Conservation (phyloP, 1,284 basidiomycete genomes). For the Erythrobasidium hasegawianum region DNA sequence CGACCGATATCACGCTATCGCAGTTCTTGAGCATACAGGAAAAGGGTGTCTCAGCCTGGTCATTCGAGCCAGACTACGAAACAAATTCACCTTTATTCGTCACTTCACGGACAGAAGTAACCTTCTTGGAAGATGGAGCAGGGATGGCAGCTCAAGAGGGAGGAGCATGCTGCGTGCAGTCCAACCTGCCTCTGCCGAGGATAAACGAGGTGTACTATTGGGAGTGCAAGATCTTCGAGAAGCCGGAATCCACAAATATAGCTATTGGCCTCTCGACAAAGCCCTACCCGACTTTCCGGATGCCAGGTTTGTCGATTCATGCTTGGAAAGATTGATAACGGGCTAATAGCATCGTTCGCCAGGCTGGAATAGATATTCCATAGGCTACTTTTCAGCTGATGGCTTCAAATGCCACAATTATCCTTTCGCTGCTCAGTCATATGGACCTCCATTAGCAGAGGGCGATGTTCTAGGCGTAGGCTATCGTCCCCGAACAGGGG, state of each 20-base stretch:
- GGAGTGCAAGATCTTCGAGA: constrained; percentile 97
- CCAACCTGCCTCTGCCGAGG: constrained; percentile 88
- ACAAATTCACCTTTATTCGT: constrained; percentile 77
- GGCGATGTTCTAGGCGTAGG: constrained; percentile 91
- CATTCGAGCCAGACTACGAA: constrained; percentile 94
- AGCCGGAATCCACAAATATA: constrained; percentile 74
- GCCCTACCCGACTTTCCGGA: constrained; percentile 85
- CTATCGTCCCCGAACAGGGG: constrained; percentile 88
- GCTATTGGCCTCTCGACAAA: constrained; percentile 89
- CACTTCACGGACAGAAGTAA: constrained; percentile 88
- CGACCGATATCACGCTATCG: constrained; percentile 92
- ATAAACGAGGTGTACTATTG: constrained; percentile 97
- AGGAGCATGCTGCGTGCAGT: constrained; percentile 81
- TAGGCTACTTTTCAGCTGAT: constrained; percentile 86
- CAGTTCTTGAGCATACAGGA: constrained; percentile 97
- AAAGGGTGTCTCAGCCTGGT: constrained; percentile 96
- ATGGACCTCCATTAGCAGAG: constrained; percentile 80
- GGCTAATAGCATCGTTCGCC: constrained; percentile 3
- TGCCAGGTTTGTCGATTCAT: constrained; percentile 58
- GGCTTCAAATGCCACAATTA: constrained; percentile 98
- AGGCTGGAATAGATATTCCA: constrained; percentile 81
- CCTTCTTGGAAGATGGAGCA: constrained; percentile 88
- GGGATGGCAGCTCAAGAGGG: constrained; percentile 58
- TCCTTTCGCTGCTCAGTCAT: constrained; percentile 83
- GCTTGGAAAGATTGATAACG: too few relatives aligned